phyloP scores from a whole-genome alignment of 1,284 basidiomycete genomes.

The Sporisorium sorghi region DNA sequence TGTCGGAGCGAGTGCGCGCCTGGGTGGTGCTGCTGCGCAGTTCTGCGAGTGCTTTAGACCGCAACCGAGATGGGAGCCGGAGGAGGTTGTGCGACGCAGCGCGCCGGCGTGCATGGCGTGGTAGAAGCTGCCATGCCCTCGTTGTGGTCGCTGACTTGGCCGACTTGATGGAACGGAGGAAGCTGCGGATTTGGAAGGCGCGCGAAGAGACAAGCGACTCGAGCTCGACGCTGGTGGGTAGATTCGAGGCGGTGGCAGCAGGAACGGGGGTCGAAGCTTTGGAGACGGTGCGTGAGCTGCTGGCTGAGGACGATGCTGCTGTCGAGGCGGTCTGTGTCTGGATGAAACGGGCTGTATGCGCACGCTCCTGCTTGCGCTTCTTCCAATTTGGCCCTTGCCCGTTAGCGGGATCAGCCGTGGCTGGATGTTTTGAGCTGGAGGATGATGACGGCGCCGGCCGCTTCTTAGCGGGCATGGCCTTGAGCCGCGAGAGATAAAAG shows the following conservation, averaged over 20 bases:
- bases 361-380: constrained; percentile 48
- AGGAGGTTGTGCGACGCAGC: constrained; percentile 68
- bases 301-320: constrained; percentile 16
- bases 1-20: constrained; percentile 49
- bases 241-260: constrained; percentile 9
- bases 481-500: not conserved
- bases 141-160: constrained; percentile 54
- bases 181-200: constrained; percentile 53
- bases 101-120: constrained; percentile 59
- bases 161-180: constrained; percentile 44
- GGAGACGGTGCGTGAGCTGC: constrained; percentile 29
- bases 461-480: constrained; percentile 36
- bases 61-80: constrained; percentile 60
- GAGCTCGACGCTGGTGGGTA: constrained; percentile 48
- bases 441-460: constrained; percentile 22
- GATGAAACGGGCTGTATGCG: constrained; percentile 44
- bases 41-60: constrained; percentile 61
- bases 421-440: constrained; percentile 10
- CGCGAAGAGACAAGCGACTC: constrained; percentile 43
- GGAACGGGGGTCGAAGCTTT: constrained; percentile 23
- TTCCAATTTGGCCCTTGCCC: constrained; percentile 41
- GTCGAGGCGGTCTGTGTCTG: constrained; percentile 20
- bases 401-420: constrained; percentile 3
- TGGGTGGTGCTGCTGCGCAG: constrained; percentile 63
- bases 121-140: constrained; percentile 68